Base-by-base conservation (phyloP, 176 grass and related monocot genomes). In the Thalia dealbata region DNA sequence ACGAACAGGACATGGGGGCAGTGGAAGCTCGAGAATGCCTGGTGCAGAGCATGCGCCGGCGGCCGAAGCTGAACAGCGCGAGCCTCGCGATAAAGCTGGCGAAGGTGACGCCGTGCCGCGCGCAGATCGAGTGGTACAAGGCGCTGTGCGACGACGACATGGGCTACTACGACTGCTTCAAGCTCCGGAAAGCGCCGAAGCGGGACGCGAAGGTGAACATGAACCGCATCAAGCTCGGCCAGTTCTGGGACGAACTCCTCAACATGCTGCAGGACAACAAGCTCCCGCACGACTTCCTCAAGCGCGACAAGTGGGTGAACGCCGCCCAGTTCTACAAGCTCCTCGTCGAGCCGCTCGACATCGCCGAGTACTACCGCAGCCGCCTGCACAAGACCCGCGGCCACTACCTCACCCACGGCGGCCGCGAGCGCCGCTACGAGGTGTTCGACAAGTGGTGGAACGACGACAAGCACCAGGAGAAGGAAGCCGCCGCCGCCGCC, bases 91-190 rank as follows among this genome's bases (percentile, higher is more conserved):
- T 29, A 19, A 80, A 74, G 71, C 79, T 99, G 24, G 95, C 85
- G 0, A 82, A 84, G 50, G 88, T 99, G 76, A 89, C 95, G 3
- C 95, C 95, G 0, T 81, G 72, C 42, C 84, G 95, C 0, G 95
- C 95, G 0, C 87, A 99, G 82, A 79, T 99, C 1, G 95, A 99
- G 68, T 99, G 95, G 95, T 99, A 99, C 74, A 99, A 99, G 80
- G 67, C 67, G 9, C 55, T 81, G 50, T 99, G 83, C 2, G 95
- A 99, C 62, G n/a, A 13, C 8, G 81, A 93, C 59, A 83, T 69
- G 41, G 95, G 90, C 18, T 99, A 99, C 74, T 99, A 99, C 3
- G 95, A 99, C 50, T 83, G 85, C 0, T 99, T 95, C 83, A 99
- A 99, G 88, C 75, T 81, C 28, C 84, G 48, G 60, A 81, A 64